Evolutionary conservation across 2,329 filamentous ascomycete genomes (phyloP).

Genomic region (Cladosporium velox): DNA sequence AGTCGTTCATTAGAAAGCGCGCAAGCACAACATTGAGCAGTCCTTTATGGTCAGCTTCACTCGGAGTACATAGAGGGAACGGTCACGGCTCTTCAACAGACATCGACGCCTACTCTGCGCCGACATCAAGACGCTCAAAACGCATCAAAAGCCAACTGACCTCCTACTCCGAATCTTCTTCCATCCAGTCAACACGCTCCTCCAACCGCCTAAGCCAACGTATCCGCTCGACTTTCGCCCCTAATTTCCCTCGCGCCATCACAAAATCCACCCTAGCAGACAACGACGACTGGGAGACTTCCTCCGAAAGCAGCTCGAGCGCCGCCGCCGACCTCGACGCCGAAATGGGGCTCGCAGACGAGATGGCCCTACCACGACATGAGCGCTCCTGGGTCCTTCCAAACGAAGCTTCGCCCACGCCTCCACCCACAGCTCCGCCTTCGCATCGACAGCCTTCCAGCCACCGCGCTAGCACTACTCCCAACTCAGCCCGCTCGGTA

Average conservation of each 20-base stretch:
- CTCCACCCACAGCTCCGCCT: conserved; percentile 33
- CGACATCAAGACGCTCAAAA: conserved; percentile 2
- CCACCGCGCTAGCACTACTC: conserved; percentile 9
- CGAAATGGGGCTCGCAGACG: conserved; percentile 20
- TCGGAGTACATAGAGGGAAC: conserved; percentile 1
- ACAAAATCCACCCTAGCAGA: conserved; percentile 15
- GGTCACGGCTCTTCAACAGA: neutral
- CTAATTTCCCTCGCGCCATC: conserved; percentile 33
- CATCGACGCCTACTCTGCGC: neutral
- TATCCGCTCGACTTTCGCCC: conserved; percentile 32
- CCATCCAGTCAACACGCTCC: conserved; percentile 31
- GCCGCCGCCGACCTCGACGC: neutral
- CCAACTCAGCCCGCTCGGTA: neutral
- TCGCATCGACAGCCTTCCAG: conserved; percentile 24
- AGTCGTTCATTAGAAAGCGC: conserved; percentile 41
- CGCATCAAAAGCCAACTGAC: conserved; percentile 24
- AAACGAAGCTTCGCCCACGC: conserved; percentile 40
- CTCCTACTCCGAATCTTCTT: conserved; percentile 35
- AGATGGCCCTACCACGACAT: conserved; percentile 35
- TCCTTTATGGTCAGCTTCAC: conserved; percentile 41
- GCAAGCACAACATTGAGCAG: conserved; percentile 40
- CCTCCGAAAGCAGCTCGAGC: neutral
- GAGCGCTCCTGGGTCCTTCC: conserved; percentile 36
- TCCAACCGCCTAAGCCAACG: conserved; percentile 32
- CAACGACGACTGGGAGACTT: conserved; percentile 26